These are phyloP conservation scores for Isatis tinctoria DNA, from an alignment of 345 rosid genomes.

Conservation along the genomic window DNA sequence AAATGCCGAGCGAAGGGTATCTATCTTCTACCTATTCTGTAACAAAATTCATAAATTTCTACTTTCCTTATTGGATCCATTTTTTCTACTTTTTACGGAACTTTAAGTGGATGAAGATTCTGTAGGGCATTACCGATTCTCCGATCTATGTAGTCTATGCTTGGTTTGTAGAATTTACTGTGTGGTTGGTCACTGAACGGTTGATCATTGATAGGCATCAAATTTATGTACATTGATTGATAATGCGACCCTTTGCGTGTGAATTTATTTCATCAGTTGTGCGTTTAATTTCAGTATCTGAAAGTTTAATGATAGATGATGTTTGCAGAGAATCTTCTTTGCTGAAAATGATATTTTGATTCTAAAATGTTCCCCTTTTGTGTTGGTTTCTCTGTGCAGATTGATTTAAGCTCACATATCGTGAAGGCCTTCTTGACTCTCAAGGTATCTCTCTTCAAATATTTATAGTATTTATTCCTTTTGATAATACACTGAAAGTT, in stretches of 20 bases:
- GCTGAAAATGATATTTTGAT: not conserved
- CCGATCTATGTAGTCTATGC: not conserved
- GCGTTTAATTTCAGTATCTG: not conserved
- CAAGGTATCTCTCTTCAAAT: slow-evolving; percentile 50
- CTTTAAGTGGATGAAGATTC: not conserved
- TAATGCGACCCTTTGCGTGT: not conserved
- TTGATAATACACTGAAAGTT: not conserved
- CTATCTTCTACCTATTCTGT: slow-evolving; percentile 10
- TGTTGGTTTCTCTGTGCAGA: slow-evolving; percentile 49
- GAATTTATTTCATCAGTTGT: not conserved
- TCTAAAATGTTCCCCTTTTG: not conserved
- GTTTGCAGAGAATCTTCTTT: slow-evolving; percentile 1
- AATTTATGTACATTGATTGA: not conserved
- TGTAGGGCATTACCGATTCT: not conserved
- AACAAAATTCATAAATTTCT: not conserved
- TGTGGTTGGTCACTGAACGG: not conserved
- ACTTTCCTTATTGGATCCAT: not conserved
- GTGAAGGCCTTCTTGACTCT: slow-evolving; percentile 77
- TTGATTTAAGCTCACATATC: slow-evolving; percentile 86
- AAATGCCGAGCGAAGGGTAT: slow-evolving; percentile 88
- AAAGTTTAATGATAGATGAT: not conserved
- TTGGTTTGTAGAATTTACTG: not conserved
- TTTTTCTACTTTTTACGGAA: not conserved
- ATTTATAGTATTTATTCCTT: not conserved
- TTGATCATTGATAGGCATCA: not conserved